Conservation (phyloP, 345 rosid species). For the Microthlaspi erraticum region DNA sequence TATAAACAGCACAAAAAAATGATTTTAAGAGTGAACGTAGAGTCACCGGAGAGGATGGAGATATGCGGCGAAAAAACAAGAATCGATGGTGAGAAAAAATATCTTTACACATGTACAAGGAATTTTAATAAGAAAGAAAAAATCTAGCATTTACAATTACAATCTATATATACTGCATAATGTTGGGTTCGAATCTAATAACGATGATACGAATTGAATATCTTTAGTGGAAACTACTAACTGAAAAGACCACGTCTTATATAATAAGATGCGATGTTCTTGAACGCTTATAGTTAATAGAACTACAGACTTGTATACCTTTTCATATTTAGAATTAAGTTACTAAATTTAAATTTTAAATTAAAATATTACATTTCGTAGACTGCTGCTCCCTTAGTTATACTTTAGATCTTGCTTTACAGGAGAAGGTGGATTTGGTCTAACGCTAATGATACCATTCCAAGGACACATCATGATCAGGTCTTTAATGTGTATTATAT, state of each 20-base stretch:
- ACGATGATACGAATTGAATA: constrained; percentile 33
- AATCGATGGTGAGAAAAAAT: constrained; percentile 21
- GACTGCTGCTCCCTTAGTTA: too few species aligned
- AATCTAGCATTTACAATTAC: not conserved
- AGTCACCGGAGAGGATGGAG: constrained; percentile 36
- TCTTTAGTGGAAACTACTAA: not conserved
- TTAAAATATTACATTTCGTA: too few species aligned
- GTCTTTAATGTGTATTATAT: too few species aligned
- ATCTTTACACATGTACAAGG: constrained; percentile 7
- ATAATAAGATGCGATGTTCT: not conserved
- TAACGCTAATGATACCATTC: too few species aligned
- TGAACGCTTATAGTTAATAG: too few species aligned
- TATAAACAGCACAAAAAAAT: not conserved
- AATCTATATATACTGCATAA: not conserved
- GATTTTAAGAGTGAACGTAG: constrained; percentile 25
- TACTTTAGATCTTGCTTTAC: too few species aligned
- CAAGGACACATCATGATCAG: too few species aligned
- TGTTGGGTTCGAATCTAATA: constrained; percentile 20
- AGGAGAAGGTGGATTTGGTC: too few species aligned
- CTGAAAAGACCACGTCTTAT: constrained; percentile 1
- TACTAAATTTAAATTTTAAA: too few species aligned
- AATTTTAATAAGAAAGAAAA: not conserved
- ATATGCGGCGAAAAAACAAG: constrained; percentile 33
- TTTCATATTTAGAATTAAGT: too few species aligned
- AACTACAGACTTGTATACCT: too few species aligned